Base-by-base conservation (phyloP, 176 grass and related monocot species). In the Luzula sylvatica region DNA sequence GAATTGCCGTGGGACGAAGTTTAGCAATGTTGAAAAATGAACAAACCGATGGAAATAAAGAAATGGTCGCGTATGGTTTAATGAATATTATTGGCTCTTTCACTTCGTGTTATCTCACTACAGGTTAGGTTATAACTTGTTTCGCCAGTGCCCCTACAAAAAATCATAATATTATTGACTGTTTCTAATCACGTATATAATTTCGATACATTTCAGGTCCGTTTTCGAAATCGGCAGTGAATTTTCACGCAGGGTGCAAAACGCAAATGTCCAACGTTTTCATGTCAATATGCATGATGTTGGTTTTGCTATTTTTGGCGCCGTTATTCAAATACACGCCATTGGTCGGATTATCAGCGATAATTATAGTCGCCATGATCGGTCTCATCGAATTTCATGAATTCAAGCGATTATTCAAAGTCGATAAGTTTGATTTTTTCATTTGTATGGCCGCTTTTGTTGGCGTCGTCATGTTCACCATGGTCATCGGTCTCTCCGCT, bases 221-320 rank as follows among this genome's bases (percentile, higher is more conserved):
- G 15, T 98, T 98, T 59, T 98, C 92, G 0, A 98, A 90, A 54
- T 98, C 92, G 21, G 92, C 92, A 3, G 92, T 98, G n/a, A 98
- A 98, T 67, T 98, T 79, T 49, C 65, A 98, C 67, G 81, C 92
- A 0, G 92, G 92, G 24, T 90, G 92, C 63, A 86, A 68, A 71
- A 86, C 92, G 26, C 69, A 71, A 16, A 79, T 98, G 75, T 79
- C 92, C 8, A 98, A 98, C 57, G 85, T 82, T 59, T 56, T 90
- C 50, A 98, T 98, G 92, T 63, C 85, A 2, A 71, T 90, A 57
- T 98, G 92, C 72, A 83, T 98, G 16, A 74, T 98, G 92, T 52
- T 98, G 71, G 85, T 98, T 29, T 62, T 98, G 46, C 74, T 98
- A 43, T 90, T 98, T 76, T 46, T 98, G 58, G 92, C 92, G 0